Conservation (phyloP, 1,284 basidiomycete species). For the Vanrija sp. region DNA sequence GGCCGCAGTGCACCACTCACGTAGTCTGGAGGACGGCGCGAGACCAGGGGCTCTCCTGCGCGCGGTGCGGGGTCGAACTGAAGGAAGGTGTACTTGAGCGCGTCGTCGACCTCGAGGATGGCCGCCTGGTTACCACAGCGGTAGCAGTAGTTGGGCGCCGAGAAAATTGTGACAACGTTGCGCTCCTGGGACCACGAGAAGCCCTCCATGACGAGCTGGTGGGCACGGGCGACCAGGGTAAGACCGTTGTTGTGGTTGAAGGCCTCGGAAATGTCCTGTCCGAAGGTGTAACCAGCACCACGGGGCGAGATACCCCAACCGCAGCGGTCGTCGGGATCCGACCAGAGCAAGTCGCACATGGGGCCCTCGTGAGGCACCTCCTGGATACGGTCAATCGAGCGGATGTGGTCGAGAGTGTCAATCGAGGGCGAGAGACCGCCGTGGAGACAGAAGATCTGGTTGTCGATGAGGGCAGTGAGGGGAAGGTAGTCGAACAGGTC, state of each 20-base stretch:
- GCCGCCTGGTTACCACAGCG: slow-evolving; percentile 99
- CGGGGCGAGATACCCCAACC: slow-evolving; percentile 99
- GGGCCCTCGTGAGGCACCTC: slow-evolving; percentile 99
- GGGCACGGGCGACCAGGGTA: slow-evolving; percentile 90
- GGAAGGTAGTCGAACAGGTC: slow-evolving; percentile 98
- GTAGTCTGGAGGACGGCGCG: slow-evolving; percentile 97
- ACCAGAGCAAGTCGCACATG: slow-evolving; percentile 99
- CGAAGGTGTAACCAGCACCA: slow-evolving; percentile 98
- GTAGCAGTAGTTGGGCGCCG: slow-evolving; percentile 99
- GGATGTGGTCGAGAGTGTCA: slow-evolving; percentile 98
- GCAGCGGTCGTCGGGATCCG: slow-evolving; percentile 97
- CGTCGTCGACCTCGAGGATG: slow-evolving; percentile 99
- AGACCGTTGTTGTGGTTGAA: slow-evolving; percentile 96
- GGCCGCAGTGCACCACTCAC: slow-evolving; percentile 52
- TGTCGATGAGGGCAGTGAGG: slow-evolving; percentile 94
- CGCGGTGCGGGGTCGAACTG: slow-evolving; percentile 99
- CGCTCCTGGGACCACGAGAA: slow-evolving; percentile 91
- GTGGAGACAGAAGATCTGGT: slow-evolving; percentile 99
- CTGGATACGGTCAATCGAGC: slow-evolving; percentile 96
- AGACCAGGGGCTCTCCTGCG: slow-evolving; percentile 96
- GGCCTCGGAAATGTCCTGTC: slow-evolving; percentile 82
- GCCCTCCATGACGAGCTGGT: slow-evolving; percentile 99
- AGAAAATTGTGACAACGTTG: slow-evolving; percentile 99
- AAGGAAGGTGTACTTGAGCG: slow-evolving; percentile 60
- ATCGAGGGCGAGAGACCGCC: slow-evolving; percentile 98